Evolutionary conservation across 176 grass and related monocot species (phyloP), one percentile per base, ranked within the genome.

Genomic region (Oropetium thomaeum): DNA sequence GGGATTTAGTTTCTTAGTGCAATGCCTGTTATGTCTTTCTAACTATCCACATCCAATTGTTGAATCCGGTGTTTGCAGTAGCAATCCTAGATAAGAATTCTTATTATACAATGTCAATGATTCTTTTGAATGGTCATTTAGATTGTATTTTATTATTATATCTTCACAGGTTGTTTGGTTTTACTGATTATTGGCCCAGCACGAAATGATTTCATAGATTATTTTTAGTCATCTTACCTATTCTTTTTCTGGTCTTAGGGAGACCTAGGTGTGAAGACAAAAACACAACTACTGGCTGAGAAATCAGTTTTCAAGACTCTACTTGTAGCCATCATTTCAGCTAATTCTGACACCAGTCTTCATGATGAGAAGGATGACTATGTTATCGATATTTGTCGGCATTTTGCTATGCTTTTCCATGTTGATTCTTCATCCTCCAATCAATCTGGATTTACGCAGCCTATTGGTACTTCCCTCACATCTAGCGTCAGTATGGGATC

Each of bases 391-490:
- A 73, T 99, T 53, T 99, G 91, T 73, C 87, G 79, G 20, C 96
- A 99, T 87, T 99, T 99, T 88, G 96, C 96, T 61, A 91, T 95
- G 87, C 87, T 99, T 86, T 99, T 95, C 71, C 96, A 99, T 90
- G 81, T 91, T 47, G 86, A 99, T 67, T 82, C 70, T 38, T 81
- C 91, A 57, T 88, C 87, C 10, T 72, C 75, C 26, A 85, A 69
- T 79, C 86, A 86, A 29, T 82, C 90, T 69, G 83, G 62, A 71
- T 74, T 76, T 65, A 85, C 59, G 75, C 91, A 93, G 33, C 84
- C 88, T 65, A 53, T 87, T 59, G 75, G 78, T 71, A 85, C 89
- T 53, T 69, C 84, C 23, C 68, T 85, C 23, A 53, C 82, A 74
- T 95, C 96, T 66, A 76, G 82, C 65, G 76, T 78, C 69, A 49